Evolutionary conservation across 192 early-diverging fungal species (phyloP), one percentile per base, ranked within the genome.

Genomic region (Coemansia sp.): DNA sequence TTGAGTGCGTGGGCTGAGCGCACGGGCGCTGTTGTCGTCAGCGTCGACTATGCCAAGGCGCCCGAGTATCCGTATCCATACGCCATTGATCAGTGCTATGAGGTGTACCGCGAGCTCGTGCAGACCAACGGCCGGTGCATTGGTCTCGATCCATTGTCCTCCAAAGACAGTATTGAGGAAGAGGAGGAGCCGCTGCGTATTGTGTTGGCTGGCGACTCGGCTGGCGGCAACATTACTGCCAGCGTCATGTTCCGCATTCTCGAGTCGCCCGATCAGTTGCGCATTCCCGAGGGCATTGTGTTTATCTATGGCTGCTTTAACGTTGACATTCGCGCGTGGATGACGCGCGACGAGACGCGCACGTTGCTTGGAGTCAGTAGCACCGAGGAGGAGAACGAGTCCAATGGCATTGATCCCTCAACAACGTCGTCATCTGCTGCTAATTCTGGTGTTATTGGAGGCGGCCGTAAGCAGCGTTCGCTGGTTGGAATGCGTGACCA

Each of bases 41-140:
- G 84, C 48, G 77, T 98, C 37, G 84, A 98, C 57, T 98, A 98
- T 51, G 90, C 88, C 45, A 98, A 98, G 68, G 91, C 92, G 6
- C 95, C 93, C 30, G 95, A 96, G 68, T 83, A 82, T 45, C 95
- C 95, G n/a, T 98, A 90, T 58, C 95, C 95, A 1, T 89, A 82
- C 42, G 90, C 86, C 0, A 63, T 95, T 18, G 85, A 95, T 48
- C 91, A 98, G 60, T 93, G 90, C 62, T 95, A 90, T 71, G 93
- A 92, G 56, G 81, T 89, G 13, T 98, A 95, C 74, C 61, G 71
- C 10, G 49, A 66, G 26, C 81, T 98, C 21, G 70, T 87, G 1
- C 84, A 87, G 53, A 86, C 83, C 38, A 87, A 86, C 48, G 95
- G 92, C 22, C 80, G 65, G 10, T 80, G 79, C 22, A 77, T 98